Evolutionary conservation across 2,329 filamentous ascomycete species (phyloP), one percentile per base, ranked within the genome.

Genomic region (Trichoderma guizhouense): DNA sequence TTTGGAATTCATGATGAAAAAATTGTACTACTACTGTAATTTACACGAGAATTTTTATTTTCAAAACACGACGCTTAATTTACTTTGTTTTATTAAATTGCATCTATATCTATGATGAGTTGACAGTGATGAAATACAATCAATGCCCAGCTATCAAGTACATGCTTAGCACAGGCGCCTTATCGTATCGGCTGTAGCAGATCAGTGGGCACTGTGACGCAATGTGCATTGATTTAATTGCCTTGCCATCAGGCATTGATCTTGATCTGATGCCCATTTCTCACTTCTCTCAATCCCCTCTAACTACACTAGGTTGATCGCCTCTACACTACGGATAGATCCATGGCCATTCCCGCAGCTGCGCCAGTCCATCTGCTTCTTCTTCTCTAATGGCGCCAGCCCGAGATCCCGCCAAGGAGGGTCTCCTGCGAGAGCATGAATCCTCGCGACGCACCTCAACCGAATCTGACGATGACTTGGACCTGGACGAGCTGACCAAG

Each of bases 401-500:
- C 8, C 51, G 24, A 34, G 71, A 72, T 51, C 66, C 71, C 51
- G 71, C 71, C 28, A 71, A 51, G n/a, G 67, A 71, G 71, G 60
- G 71, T 21, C 71, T 72, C 28, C 28, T 72, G 43, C 43, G 51
- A 21, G 53, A 69, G 32, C 30, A 58, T 60, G 43, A 58, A 24
- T 8, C n/a, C 34, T 47, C 24, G 8, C 36, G 51, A 21, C 63
- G 64, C 39, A 32, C 32, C 47, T 72, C 71, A 18, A 14, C 24
- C 43, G 64, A 69, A 39, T 71, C 71, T 5, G 39, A 72, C 18
- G 67, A 64, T 30, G 71, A 72, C 9, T 61, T 72, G 53, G 71
- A 72, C 18, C 71, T 72, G n/a, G 71, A 72, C 60, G 71, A 72
- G 32, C 43, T 72, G 51, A 71, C 62, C 47, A 51, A 65, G 3